These are phyloP conservation scores for Isatis tinctoria DNA, from an alignment of 345 rosid species.

Conservation along the genomic window DNA sequence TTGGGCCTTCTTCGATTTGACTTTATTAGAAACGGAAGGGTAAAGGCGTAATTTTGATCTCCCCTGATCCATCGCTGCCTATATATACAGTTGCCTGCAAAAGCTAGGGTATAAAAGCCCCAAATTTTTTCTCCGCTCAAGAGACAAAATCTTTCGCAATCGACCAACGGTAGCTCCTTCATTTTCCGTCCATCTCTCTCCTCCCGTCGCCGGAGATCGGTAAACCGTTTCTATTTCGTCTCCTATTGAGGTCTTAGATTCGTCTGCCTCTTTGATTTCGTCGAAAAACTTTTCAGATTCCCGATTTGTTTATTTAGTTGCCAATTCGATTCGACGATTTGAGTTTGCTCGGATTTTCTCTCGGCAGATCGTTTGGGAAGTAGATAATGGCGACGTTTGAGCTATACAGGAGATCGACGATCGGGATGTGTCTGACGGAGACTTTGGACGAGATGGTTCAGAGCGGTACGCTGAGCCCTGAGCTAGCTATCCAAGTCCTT, in stretches of 20 bases:
- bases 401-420: conserved; percentile 91
- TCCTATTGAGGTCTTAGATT: conserved; percentile 7
- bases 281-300: neutral
- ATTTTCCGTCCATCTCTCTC: neutral
- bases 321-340: neutral
- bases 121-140: conserved; percentile 53
- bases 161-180: conserved; percentile 31
- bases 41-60: neutral
- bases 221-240: conserved; percentile 6
- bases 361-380: conserved; percentile 31
- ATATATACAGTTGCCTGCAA: conserved; percentile 66
- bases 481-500: conserved; percentile 93
- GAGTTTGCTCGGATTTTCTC: neutral
- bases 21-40: neutral
- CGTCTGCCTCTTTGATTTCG: neutral
- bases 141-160: conserved; percentile 20
- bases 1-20: neutral
- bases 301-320: neutral
- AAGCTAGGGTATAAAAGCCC: conserved; percentile 85
- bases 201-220: conserved; percentile 32
- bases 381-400: conserved; percentile 89
- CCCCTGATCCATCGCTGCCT: conserved; percentile 36
- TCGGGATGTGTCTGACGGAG: conserved; percentile 97
- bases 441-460: conserved; percentile 95
- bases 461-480: conserved; percentile 85